Conservation (phyloP, 768 basidiomycete species). For the Rubroboletus pulcherrimus region DNA sequence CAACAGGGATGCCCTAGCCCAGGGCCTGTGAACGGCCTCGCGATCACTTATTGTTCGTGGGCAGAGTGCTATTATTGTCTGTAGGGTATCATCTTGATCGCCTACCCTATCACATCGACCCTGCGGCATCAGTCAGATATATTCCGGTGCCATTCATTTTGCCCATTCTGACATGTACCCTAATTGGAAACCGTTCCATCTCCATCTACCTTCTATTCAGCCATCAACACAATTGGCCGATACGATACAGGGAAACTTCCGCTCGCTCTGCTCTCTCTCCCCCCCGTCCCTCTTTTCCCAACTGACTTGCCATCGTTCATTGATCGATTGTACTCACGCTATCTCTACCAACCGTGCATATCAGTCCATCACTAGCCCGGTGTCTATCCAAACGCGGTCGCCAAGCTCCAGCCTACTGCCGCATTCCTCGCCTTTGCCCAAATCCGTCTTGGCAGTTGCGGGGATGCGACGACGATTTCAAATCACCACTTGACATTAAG, state of each 20-base stretch:
- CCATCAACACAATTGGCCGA: slow-evolving; percentile 19
- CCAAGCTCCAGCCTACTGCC: slow-evolving; percentile 24
- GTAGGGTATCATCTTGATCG: slow-evolving; percentile 33
- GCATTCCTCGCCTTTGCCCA: slow-evolving; percentile 14
- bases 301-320: slow-evolving; percentile 5
- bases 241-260: slow-evolving; percentile 10
- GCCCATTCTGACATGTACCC: slow-evolving; percentile 7
- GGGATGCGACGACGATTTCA: slow-evolving; percentile 17
- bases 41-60: slow-evolving; percentile 19
- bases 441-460: slow-evolving; percentile 17
- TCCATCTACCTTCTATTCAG: slow-evolving; percentile 20
- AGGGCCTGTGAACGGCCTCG: slow-evolving; percentile 14
- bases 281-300: neutral
- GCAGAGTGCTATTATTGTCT: slow-evolving; percentile 18
- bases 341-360: slow-evolving; percentile 3
- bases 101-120: slow-evolving; percentile 37
- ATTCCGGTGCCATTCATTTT: slow-evolving; percentile 31
- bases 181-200: slow-evolving; percentile 23
- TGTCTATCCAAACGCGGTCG: slow-evolving; percentile 15
- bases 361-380: slow-evolving; percentile 7
- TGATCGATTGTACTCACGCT: slow-evolving; percentile 11
- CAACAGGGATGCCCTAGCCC: slow-evolving; percentile 23
- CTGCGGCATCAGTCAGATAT: slow-evolving; percentile 28
- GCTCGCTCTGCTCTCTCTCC: neutral
- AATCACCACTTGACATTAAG: slow-evolving; percentile 8